These are phyloP conservation scores for Candida patagonica DNA, from an alignment of 805 yeast genomes.

Conservation along the genomic window DNA sequence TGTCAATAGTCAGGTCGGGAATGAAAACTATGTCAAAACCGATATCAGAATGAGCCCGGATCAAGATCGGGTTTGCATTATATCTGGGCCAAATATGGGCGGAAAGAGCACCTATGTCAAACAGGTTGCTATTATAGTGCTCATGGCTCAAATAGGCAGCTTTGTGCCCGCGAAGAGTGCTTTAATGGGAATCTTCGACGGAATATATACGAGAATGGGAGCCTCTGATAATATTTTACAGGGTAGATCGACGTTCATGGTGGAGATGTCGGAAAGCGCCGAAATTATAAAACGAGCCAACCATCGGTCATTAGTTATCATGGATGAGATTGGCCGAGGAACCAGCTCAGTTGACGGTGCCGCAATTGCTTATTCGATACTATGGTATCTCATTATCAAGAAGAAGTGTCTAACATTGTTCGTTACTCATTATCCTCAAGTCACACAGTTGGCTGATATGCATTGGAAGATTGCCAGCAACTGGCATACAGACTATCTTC, in stretches of 20 bases:
- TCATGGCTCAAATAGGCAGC: slow-evolving; percentile 73
- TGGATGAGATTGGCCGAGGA: slow-evolving; percentile 76
- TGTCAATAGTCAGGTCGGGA: slow-evolving; percentile 40
- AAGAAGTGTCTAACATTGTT: slow-evolving; percentile 53
- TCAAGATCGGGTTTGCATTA: slow-evolving; percentile 46
- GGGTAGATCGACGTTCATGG: slow-evolving; percentile 79
- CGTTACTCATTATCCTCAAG: slow-evolving; percentile 75
- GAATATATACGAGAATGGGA: slow-evolving; percentile 34
- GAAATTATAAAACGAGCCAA: slow-evolving; percentile 45
- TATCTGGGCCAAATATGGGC: slow-evolving; percentile 87
- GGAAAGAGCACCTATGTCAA: slow-evolving; percentile 74
- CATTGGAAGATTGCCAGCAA: slow-evolving; percentile 39
- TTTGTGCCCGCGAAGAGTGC: slow-evolving; percentile 61
- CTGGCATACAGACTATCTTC: slow-evolving; percentile 61
- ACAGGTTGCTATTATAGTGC: slow-evolving; percentile 58
- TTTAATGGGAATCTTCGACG: slow-evolving; percentile 57
- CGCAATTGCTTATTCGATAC: slow-evolving; percentile 66
- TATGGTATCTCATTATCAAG: slow-evolving; percentile 44
- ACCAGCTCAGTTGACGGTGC: slow-evolving; percentile 71
- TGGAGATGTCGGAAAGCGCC: slow-evolving; percentile 60
- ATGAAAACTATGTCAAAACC: slow-evolving; percentile 52
- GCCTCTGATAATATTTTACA: slow-evolving; percentile 67
- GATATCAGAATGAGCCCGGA: slow-evolving; percentile 41
- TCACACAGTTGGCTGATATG: slow-evolving; percentile 41
- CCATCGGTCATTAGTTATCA: slow-evolving; percentile 46